A percentile compares a stretch with the other conserved stretches of the same genome.
These are phyloP conservation scores for Salix dunnii DNA, from an alignment of 345 rosid genomes.

Conservation along the genomic window DNA sequence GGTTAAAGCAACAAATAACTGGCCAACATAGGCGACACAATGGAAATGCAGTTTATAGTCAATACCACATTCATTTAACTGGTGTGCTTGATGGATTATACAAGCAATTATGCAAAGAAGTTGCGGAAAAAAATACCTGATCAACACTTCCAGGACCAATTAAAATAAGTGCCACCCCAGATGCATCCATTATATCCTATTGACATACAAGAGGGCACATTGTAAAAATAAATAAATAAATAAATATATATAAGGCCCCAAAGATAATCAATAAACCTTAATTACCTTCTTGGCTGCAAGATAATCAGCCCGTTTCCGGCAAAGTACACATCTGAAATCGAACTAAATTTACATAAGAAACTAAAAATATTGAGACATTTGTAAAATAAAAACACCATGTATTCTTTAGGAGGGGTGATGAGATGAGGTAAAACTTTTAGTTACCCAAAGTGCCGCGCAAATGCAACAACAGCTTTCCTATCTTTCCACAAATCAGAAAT, in stretches of 20 bases:
- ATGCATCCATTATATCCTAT: constrained; percentile 77
- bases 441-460: constrained; percentile 95
- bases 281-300: constrained; percentile 81
- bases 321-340: constrained; percentile 69
- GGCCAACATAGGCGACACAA: not conserved
- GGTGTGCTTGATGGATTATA: not conserved
- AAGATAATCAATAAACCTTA: not conserved
- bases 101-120: not conserved
- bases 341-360: not conserved
- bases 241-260: not conserved
- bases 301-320: constrained; percentile 83
- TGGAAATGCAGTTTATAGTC: not conserved
- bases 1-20: constrained; percentile 5
- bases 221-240: too few relatives aligned
- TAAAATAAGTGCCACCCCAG: constrained; percentile 70
- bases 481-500: constrained; percentile 86
- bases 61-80: not conserved
- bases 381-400: not conserved
- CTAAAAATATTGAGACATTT: not conserved
- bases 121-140: constrained; percentile 46
- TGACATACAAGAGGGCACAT: not conserved
- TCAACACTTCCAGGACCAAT: constrained; percentile 86
- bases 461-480: constrained; percentile 74
- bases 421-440: not conserved
- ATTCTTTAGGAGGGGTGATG: not conserved